These are phyloP conservation scores for Ceratocystis colombiana DNA, from an alignment of 2,329 filamentous ascomycete species.

Conservation along the genomic window DNA sequence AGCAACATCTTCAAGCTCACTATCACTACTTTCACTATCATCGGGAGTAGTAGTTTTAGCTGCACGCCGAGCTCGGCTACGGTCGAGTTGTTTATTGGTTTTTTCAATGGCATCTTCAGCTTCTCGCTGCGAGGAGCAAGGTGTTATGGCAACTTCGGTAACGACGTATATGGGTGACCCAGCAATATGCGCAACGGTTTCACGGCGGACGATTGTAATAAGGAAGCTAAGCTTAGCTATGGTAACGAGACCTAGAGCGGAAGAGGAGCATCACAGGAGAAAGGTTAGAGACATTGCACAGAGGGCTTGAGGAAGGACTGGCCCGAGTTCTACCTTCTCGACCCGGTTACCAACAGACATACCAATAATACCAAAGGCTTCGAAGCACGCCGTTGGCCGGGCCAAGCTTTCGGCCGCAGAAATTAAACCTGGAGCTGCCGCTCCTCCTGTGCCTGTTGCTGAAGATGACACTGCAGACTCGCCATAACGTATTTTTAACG, in stretches of 20 bases:
- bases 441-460: not conserved
- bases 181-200: constrained; percentile 79
- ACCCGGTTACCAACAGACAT: constrained; percentile 27
- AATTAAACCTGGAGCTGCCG: not conserved
- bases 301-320: too few relatives aligned
- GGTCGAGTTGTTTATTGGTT: constrained; percentile 38
- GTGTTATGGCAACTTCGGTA: constrained; percentile 83
- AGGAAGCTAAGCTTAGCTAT: constrained; percentile 75
- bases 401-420: constrained; percentile 34
- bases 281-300: not conserved
- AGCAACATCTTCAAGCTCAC: constrained; percentile 36
- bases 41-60: not conserved
- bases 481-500: constrained; percentile 61
- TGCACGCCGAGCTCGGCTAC: constrained; percentile 20
- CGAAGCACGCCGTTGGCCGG: constrained; percentile 43
- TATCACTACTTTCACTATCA: constrained; percentile 26
- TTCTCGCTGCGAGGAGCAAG: constrained; percentile 64
- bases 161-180: constrained; percentile 77
- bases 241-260: constrained; percentile 61
- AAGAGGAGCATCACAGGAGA: not conserved
- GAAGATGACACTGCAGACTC: constrained; percentile 32
- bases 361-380: constrained; percentile 53
- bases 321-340: too few relatives aligned
- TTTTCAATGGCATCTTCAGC: constrained; percentile 61
- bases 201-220: constrained; percentile 72